phyloP scores from a whole-genome alignment of 2,329 filamentous ascomycete genomes.

The Trichoderma cornu-damae region DNA sequence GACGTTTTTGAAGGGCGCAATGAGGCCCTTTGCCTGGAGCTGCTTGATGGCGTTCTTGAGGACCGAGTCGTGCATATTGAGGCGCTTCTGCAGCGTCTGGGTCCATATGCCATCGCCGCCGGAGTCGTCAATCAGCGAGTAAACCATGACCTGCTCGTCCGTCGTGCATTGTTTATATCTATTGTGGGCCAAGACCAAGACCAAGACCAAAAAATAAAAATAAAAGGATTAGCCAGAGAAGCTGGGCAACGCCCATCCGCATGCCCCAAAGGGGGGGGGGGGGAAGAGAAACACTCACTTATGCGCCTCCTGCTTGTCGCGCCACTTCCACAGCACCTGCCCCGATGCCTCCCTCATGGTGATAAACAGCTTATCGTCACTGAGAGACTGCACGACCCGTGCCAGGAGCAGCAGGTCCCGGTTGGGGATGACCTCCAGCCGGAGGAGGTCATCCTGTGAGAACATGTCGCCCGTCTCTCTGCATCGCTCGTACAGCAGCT shows the following conservation, averaged over 20 bases:
- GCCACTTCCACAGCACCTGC: conserved; percentile 50
- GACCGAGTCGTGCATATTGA: conserved; percentile 77
- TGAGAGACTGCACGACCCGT: conserved; percentile 52
- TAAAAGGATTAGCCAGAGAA: background rate
- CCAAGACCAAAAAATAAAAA: background rate
- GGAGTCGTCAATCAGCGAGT: conserved; percentile 80
- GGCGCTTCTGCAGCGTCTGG: conserved; percentile 71
- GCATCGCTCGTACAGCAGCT: conserved; percentile 53
- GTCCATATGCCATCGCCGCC: conserved; percentile 87
- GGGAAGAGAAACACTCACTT: conserved; percentile 42
- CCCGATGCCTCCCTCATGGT: conserved; percentile 39
- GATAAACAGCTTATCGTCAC: conserved; percentile 55
- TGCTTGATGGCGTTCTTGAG: conserved; percentile 78
- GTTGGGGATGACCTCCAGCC: conserved; percentile 53
- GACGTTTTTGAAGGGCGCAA: conserved; percentile 86
- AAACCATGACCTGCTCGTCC: conserved; percentile 78
- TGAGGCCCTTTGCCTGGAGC: conserved; percentile 74
- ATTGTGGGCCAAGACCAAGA: too few species aligned
- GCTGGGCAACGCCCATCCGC: too few species aligned
- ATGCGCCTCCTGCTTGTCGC: conserved; percentile 54
- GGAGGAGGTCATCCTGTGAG: conserved; percentile 54
- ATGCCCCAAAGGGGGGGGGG: too few species aligned
- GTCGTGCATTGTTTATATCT: conserved; percentile 57
- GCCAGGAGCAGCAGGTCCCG: conserved; percentile 51
- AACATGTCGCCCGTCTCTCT: conserved; percentile 49